These are phyloP conservation scores for Botryotinia convoluta DNA, from an alignment of 2,329 filamentous ascomycete genomes.

Conservation along the genomic window DNA sequence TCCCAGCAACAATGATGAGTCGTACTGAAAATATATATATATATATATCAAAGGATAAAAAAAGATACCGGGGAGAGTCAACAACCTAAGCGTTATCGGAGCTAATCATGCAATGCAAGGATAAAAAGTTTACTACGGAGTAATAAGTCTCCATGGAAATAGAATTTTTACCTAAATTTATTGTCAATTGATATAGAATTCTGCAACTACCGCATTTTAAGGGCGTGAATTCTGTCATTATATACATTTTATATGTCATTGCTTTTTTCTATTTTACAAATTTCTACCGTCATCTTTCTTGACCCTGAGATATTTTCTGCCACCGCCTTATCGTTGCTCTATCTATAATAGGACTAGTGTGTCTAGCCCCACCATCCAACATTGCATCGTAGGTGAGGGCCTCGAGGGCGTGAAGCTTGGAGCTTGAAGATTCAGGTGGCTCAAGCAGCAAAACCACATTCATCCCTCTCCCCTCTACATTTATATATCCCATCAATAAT, in stretches of 20 bases:
- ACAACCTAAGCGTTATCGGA: slow-evolving; percentile 19
- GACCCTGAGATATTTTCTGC: not conserved
- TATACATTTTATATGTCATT: not conserved
- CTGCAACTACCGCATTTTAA: not conserved
- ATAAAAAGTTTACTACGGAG: not conserved
- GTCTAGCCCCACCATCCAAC: not conserved
- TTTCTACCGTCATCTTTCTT: not conserved
- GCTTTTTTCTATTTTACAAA: not conserved
- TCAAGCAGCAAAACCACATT: not conserved
- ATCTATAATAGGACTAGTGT: not conserved
- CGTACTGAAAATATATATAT: not conserved
- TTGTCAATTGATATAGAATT: not conserved
- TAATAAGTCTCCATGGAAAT: not conserved
- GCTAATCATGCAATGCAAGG: slow-evolving; percentile 11
- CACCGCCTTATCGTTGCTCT: not conserved
- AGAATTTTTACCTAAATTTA: not conserved
- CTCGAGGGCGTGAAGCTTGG: not conserved
- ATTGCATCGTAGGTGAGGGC: not conserved
- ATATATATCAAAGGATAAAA: slow-evolving; percentile 2
- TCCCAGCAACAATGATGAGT: not conserved
- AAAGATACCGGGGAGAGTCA: slow-evolving; percentile 1
- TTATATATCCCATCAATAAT: not conserved
- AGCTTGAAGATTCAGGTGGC: not conserved
- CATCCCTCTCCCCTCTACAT: too few species aligned
- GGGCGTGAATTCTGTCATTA: not conserved